Conservation (phyloP, 2,329 filamentous ascomycete genomes). For the Phoma herbarum region DNA sequence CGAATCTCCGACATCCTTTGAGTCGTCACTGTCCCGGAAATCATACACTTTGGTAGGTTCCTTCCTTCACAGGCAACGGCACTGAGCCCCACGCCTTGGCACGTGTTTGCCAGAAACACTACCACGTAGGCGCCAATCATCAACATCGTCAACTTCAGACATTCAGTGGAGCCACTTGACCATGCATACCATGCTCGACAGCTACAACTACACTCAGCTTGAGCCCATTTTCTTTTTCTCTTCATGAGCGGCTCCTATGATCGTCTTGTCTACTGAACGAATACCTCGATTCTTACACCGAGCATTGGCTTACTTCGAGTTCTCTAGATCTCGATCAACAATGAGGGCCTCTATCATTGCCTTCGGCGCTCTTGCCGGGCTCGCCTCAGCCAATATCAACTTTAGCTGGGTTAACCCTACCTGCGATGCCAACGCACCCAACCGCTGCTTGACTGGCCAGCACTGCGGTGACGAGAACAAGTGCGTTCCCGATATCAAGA, state of each 20-base stretch:
- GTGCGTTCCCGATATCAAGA: constrained; percentile 41
- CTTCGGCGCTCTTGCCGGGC: constrained; percentile 46
- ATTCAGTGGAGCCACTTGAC: neutral
- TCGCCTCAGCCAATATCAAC: constrained; percentile 59
- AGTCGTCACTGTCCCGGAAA: constrained; percentile 8
- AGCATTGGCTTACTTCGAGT: constrained; percentile 26
- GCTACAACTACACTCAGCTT: neutral
- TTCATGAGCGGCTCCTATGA: constrained; percentile 1
- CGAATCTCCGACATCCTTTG: neutral
- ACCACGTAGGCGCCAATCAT: constrained; percentile 9
- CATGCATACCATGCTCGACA: neutral
- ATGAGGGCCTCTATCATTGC: constrained; percentile 46
- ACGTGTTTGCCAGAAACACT: constrained; percentile 9
- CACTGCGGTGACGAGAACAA: constrained; percentile 48
- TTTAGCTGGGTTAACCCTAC: constrained; percentile 57
- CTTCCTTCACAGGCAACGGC: neutral
- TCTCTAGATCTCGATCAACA: constrained; percentile 22
- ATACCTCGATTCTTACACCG: neutral
- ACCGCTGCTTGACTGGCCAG: constrained; percentile 51
- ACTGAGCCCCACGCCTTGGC: neutral
- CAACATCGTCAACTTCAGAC: constrained; percentile 3
- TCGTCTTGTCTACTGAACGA: constrained; percentile 1
- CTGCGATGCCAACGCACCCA: constrained; percentile 47
- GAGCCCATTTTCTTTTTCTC: neutral
- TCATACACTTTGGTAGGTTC: constrained; percentile 18